Evolutionary conservation across 2,329 filamentous ascomycete genomes (phyloP), one percentile per base, ranked within the genome.

Genomic region (Knufia petricola): DNA sequence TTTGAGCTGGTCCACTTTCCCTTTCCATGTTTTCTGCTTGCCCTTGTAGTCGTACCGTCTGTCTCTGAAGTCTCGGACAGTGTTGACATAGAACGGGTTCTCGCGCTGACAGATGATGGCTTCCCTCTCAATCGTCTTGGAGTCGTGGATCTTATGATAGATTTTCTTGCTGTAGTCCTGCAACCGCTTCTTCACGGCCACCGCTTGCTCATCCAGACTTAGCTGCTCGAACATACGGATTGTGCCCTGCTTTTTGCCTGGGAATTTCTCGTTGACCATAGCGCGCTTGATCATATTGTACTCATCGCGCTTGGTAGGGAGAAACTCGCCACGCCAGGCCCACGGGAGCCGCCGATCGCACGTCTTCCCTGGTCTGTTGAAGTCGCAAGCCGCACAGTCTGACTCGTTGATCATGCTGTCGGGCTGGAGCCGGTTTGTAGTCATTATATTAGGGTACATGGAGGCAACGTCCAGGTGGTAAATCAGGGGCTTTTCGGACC

Each of bases 371-470:
- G 92, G 92, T 38, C 92, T 76, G 58, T 98, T 98, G 73, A 98
- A 98, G 64, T 98, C 94, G 66, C 94, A 98, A 9, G 92, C 89
- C 2, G 92, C 92, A 61, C 94, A 98, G 60, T 95, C 87, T 0
- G 89, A 87, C 64, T 98, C 94, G 41, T 90, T 75, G 47, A 98
- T 94, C 88, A 98, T 94, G n/a, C 92, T 96, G 66, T 98, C 92
- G 0, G 92, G 92, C 59, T 98, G 92, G 40, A 98, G 69, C 64
- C 92, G 85, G 66, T 98, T 98, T 1, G 92, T 98, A 1, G 94
- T 98, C 94, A 98, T 98, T 65, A 98, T 98, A 66, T 98, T 98
- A 8, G 92, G 92, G 64, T 98, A 98, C 92, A 98, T 98, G 51
- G 92, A 95, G 15, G 92, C 92, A 50, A 98, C 94, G 63, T 98